Evolutionary conservation across 306 rosid genomes (phyloP), one percentile per base, ranked within the genome.

Genomic region (Calophaca sinica): DNA sequence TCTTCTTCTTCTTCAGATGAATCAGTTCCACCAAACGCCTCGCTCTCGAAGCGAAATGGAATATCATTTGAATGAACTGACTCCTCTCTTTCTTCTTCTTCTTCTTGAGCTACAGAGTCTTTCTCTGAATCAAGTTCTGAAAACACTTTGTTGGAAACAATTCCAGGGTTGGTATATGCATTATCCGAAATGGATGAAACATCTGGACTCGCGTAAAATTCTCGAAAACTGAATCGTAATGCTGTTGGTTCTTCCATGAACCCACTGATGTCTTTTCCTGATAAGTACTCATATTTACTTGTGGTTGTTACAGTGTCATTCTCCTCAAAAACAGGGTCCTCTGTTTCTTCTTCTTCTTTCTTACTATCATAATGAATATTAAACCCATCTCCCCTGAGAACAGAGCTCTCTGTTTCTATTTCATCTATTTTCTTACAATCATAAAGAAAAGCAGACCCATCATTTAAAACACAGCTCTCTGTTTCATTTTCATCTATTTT

Each of bases 161-260:
- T 33, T 33, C 4, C 36, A 33, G 36, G 36, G 36, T 2, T 33
- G 36, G 36, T 1, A 33, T 46, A 14, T 55, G 72, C 14, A 63
- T 74, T 41, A 45, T 54, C 62, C 15, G 85, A 69, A 67, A 62
- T 3, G 10, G 45, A 2, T 42, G 74, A 62, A 70, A 72, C 80
- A 14, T 73, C 48, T 20, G 89, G 81, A 76, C 76, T 83, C 59
- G 67, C 49, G 63, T 71, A 84, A n/a, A 81, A 78, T n/a, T 87
- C 87, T 70, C 80, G 86, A 45, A 86, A 81, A 11, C 73, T 70
- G 62, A 91, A 86, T 74, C 73, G 84, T 52, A 78, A 53, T 35
- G 78, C 2, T 54, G 79, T 86, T 35, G 89, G 91, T n/a, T 84
- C 87, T 76, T 89, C 87, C 6, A 91, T 52, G 74, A 82, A 83